Percentiles rank a stretch among this genome's conserved stretches.
These are phyloP conservation scores for Tothia fuscella DNA, from an alignment of 2,329 filamentous ascomycete species.

Conservation along the genomic window DNA sequence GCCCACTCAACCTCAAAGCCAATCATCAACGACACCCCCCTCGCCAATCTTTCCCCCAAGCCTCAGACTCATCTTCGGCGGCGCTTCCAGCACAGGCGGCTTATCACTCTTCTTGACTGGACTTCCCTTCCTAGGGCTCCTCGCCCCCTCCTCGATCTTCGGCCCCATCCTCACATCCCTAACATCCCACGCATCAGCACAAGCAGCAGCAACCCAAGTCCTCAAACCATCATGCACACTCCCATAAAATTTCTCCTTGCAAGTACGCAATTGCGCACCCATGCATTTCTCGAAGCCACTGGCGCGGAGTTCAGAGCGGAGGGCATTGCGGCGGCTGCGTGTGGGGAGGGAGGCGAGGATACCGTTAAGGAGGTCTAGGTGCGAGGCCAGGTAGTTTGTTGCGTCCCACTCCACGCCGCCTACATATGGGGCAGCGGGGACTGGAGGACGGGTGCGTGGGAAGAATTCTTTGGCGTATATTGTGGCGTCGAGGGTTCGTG, in stretches of 20 bases:
- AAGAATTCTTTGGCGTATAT: slow-evolving; percentile 57
- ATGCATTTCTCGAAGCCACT: slow-evolving; percentile 88
- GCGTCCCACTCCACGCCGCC: slow-evolving; percentile 98
- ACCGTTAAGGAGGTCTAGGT: slow-evolving; percentile 86
- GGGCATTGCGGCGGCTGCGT: slow-evolving; percentile 54
- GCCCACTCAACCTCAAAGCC: no score
- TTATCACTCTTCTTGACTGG: slow-evolving; percentile 23
- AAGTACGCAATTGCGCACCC: slow-evolving; percentile 71
- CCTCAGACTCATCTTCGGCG: slow-evolving; percentile 12
- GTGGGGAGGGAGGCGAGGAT: slow-evolving; percentile 72
- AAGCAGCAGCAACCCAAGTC: slow-evolving; percentile 80
- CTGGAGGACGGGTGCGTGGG: slow-evolving; percentile 73
- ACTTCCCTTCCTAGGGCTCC: slow-evolving; percentile 26
- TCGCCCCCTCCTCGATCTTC: slow-evolving; percentile 26
- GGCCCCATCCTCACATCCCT: slow-evolving; percentile 68
- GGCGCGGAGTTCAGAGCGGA: slow-evolving; percentile 66
- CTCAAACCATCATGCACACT: slow-evolving; percentile 79
- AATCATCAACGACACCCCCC: slow-evolving; percentile 6
- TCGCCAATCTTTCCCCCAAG: slow-evolving; percentile 1
- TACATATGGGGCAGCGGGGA: slow-evolving; percentile 89
- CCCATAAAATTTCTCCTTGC: slow-evolving; percentile 96
- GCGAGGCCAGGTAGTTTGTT: slow-evolving; percentile 87
- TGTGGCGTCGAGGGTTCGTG: slow-evolving; percentile 23
- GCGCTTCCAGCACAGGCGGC: slow-evolving; percentile 25
- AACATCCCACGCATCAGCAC: slow-evolving; percentile 80